Evolutionary conservation across 1,284 basidiomycete species (phyloP).

Genomic region (Leccinum ponderosum): DNA sequence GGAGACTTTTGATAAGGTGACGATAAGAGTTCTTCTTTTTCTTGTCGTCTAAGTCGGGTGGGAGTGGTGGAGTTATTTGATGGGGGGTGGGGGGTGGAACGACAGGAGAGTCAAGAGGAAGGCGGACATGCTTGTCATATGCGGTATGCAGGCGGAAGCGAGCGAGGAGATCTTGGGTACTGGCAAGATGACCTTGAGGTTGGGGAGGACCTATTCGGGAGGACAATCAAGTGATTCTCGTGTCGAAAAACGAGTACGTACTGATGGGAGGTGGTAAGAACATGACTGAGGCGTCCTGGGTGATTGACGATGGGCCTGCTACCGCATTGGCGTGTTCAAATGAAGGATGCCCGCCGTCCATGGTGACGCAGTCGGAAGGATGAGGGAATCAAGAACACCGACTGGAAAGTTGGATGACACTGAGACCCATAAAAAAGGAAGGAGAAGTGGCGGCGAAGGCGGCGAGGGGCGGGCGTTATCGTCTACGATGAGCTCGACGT

Average conservation of each 20-base stretch:
- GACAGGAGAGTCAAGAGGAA: slow-evolving; percentile 35
- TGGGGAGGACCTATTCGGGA: slow-evolving; percentile 35
- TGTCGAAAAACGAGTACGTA: slow-evolving; percentile 15
- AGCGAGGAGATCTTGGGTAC: slow-evolving; percentile 73
- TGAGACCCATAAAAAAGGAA: slow-evolving; percentile 23
- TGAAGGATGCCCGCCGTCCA: slow-evolving; percentile 29
- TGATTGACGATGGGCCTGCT: slow-evolving; percentile 35
- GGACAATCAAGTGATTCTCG: slow-evolving; percentile 14
- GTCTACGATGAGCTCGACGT: slow-evolving; percentile 32
- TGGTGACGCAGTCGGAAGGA: slow-evolving; percentile 21
- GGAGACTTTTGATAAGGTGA: slow-evolving; percentile 73
- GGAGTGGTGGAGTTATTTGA: slow-evolving; percentile 42
- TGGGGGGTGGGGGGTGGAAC: slow-evolving; percentile 29
- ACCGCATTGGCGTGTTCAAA: slow-evolving; percentile 28
- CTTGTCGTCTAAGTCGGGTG: slow-evolving; percentile 57
- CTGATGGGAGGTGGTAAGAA: slow-evolving; percentile 30
- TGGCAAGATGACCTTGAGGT: slow-evolving; percentile 52
- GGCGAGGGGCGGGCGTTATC: slow-evolving; percentile 23
- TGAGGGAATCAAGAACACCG: slow-evolving; percentile 29
- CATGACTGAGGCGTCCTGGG: slow-evolving; percentile 24
- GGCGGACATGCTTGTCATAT: slow-evolving; percentile 75
- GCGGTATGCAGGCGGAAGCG: slow-evolving; percentile 66
- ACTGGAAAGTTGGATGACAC: slow-evolving; percentile 6
- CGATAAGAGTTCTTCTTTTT: slow-evolving; percentile 78
- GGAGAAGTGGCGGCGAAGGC: not conserved